Conservation (phyloP, 331 rosid species). For the Prunus yedoensis region DNA sequence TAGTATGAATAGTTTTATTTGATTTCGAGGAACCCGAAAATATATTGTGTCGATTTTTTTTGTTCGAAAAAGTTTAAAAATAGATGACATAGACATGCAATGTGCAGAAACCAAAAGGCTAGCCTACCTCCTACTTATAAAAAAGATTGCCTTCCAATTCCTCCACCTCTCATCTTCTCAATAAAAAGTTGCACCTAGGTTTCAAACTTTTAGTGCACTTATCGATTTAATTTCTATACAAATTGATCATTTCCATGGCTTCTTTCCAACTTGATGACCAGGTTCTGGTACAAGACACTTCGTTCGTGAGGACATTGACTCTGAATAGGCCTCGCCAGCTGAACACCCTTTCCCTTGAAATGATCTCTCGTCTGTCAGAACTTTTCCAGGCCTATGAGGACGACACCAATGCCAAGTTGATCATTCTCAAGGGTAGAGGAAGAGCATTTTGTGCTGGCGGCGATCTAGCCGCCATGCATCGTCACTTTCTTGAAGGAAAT, state of each 20-base stretch:
- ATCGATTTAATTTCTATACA: not conserved
- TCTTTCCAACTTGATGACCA: slow-evolving; percentile 3
- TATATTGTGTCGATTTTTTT: no score
- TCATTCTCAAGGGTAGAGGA: slow-evolving; percentile 62
- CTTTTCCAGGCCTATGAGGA: slow-evolving; percentile 39
- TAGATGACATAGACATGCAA: no score
- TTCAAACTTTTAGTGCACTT: no score
- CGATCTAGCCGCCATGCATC: slow-evolving; percentile 50
- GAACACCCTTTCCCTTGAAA: slow-evolving; percentile 56
- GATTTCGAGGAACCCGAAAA: no score
- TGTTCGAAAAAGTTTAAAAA: no score
- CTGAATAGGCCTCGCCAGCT: slow-evolving; percentile 58
- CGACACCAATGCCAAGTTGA: slow-evolving; percentile 46
- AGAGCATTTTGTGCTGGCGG: slow-evolving; percentile 83
- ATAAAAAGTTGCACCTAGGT: no score
- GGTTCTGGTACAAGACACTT: slow-evolving; percentile 51
- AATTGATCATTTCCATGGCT: not conserved
- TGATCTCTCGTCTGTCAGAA: slow-evolving; percentile 52
- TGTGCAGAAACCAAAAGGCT: no score
- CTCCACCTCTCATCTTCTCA: no score
- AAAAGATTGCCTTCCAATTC: no score
- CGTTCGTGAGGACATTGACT: slow-evolving; percentile 42
- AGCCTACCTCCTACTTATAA: no score
- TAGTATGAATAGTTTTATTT: no score
- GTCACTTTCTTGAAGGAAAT: slow-evolving; percentile 29